Evolutionary conservation across 139 green algal species (phyloP).

Genomic region (Chlorella sp.): DNA sequence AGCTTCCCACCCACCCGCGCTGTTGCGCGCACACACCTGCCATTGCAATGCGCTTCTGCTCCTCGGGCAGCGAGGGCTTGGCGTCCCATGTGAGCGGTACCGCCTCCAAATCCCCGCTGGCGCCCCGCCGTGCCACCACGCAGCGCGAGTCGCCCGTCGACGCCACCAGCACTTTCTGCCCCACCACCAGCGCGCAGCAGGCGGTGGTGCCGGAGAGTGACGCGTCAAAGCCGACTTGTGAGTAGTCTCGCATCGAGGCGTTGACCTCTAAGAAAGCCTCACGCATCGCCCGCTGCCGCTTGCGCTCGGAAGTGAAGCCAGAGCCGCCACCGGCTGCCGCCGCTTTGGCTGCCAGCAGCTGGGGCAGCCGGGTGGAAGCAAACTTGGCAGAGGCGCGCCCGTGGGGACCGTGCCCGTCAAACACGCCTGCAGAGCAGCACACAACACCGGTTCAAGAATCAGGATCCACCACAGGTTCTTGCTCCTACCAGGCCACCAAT

Average conservation of each 20-base stretch:
- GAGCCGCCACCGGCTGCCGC: neutral
- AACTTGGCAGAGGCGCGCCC: slow-evolving; percentile 47
- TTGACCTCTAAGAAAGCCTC: slow-evolving; percentile 32
- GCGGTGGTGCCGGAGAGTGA: slow-evolving; percentile 46
- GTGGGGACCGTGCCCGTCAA: slow-evolving; percentile 59
- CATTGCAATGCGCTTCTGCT: slow-evolving; percentile 50
- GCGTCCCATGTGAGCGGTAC: slow-evolving; percentile 58
- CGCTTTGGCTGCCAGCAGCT: slow-evolving; percentile 30
- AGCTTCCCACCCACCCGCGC: neutral
- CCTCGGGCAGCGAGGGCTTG: slow-evolving; percentile 51
- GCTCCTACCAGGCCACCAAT: too few relatives aligned
- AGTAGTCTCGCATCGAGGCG: slow-evolving; percentile 19
- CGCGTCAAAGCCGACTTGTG: slow-evolving; percentile 37
- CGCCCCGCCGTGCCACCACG: slow-evolving; percentile 20
- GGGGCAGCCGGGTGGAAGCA: slow-evolving; percentile 24
- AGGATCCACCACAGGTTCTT: too few relatives aligned
- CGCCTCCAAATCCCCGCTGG: slow-evolving; percentile 29
- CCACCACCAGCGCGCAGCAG: slow-evolving; percentile 48
- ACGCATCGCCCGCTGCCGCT: slow-evolving; percentile 19
- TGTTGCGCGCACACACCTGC: neutral
- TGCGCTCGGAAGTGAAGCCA: slow-evolving; percentile 5
- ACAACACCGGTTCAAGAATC: too few relatives aligned
- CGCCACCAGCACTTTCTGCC: slow-evolving; percentile 30
- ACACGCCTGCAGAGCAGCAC: slow-evolving; percentile 37
- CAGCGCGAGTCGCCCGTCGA: slow-evolving; percentile 47